Percentiles rank a stretch among this genome's conserved stretches.
Conservation (phyloP, 164 flowering plant species). For the Aristolochia fimbriata region DNA sequence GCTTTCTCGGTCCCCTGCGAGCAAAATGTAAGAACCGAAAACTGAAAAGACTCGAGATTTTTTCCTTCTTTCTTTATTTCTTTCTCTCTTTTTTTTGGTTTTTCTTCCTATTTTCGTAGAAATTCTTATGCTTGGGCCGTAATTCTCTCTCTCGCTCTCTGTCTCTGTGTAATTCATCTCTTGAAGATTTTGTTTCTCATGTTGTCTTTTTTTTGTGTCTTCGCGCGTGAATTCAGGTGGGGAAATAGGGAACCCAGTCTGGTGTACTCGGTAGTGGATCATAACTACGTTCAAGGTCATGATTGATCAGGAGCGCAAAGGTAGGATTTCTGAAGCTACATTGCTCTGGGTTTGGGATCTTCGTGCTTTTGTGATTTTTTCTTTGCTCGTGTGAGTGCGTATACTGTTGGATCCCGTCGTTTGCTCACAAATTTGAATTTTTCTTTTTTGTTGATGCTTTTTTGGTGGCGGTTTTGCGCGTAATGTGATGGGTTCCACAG, state of each 20-base stretch:
- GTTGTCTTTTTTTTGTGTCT: background rate
- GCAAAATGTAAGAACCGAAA: too few relatives aligned
- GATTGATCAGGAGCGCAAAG: conserved; percentile 10
- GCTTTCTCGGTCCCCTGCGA: too few relatives aligned
- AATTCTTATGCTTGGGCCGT: too few relatives aligned
- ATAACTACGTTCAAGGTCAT: conserved; percentile 5
- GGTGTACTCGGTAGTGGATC: conserved; percentile 3
- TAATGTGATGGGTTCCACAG: background rate
- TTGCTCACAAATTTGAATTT: background rate
- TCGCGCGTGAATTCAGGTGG: conserved; percentile 1
- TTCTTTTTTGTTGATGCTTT: background rate
- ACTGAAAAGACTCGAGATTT: too few relatives aligned
- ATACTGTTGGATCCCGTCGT: background rate
- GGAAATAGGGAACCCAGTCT: conserved; percentile 1
- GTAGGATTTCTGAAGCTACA: conserved; percentile 1
- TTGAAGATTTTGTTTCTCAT: background rate
- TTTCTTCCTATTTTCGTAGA: too few relatives aligned
- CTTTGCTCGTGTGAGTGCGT: background rate
- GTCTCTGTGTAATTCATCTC: too few relatives aligned
- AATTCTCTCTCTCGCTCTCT: too few relatives aligned
- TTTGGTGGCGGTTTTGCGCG: background rate
- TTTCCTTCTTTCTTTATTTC: too few relatives aligned
- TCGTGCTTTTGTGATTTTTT: background rate
- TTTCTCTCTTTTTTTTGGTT: too few relatives aligned
- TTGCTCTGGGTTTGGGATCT: background rate